These are phyloP conservation scores for Ogataea glucozyma DNA, from an alignment of 805 yeast genomes.

Conservation along the genomic window DNA sequence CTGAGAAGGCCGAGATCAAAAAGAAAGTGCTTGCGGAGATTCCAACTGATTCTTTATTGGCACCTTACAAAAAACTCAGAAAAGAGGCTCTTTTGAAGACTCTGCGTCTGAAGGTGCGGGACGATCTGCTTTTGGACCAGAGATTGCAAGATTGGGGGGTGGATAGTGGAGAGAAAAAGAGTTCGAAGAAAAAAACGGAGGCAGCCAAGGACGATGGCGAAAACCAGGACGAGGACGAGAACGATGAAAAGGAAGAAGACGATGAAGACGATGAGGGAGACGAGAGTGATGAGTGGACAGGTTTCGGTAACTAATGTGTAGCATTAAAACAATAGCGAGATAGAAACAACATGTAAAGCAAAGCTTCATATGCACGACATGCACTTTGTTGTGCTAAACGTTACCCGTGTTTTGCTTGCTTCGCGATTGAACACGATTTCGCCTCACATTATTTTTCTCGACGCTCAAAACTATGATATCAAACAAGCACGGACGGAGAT, in stretches of 20 bases:
- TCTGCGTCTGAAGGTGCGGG: slow-evolving; percentile 61
- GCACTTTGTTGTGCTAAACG: not conserved
- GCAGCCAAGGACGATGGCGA: slow-evolving; percentile 29
- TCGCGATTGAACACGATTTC: slow-evolving; percentile 4
- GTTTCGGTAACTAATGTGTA: slow-evolving; percentile 27
- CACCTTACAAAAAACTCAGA: slow-evolving; percentile 59
- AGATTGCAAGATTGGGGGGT: slow-evolving; percentile 69
- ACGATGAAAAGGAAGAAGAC: not conserved
- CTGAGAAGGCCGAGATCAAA: slow-evolving; percentile 23
- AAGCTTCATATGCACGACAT: not conserved
- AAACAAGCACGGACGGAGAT: too few species aligned
- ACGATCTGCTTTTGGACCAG: slow-evolving; percentile 65
- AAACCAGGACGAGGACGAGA: slow-evolving; percentile 13
- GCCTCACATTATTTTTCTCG: slow-evolving; percentile 5
- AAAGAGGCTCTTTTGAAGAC: slow-evolving; percentile 57
- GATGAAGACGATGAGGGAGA: slow-evolving; percentile 30
- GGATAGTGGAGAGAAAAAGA: slow-evolving; percentile 29
- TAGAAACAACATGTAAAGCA: not conserved
- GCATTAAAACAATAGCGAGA: slow-evolving; percentile 4
- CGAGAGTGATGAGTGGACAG: slow-evolving; percentile 33
- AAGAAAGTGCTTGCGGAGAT: slow-evolving; percentile 41
- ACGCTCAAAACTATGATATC: too few species aligned
- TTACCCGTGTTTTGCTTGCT: too few species aligned
- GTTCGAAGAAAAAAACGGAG: slow-evolving; percentile 17
- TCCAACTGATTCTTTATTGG: slow-evolving; percentile 57